These are phyloP conservation scores for Stylonectria norvegica DNA, from an alignment of 2,329 filamentous ascomycete species.

Conservation along the genomic window DNA sequence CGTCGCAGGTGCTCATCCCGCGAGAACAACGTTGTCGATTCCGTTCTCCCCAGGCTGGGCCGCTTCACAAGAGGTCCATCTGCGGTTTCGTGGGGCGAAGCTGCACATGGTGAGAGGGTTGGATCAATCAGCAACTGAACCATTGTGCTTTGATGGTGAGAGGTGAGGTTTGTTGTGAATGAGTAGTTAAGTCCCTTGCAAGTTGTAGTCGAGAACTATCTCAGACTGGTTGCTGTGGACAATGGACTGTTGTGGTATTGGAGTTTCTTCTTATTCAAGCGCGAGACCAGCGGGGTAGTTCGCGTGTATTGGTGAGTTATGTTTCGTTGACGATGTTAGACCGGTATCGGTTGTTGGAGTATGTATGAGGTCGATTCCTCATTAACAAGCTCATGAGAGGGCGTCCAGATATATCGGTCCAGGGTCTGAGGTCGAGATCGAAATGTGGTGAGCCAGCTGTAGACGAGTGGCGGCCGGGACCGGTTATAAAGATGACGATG, in stretches of 20 bases:
- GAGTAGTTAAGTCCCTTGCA: slow-evolving; percentile 4
- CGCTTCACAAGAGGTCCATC: slow-evolving; percentile 21
- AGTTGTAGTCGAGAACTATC: not conserved
- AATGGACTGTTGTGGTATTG: not conserved
- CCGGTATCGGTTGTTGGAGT: slow-evolving; percentile 14
- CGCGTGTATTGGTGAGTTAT: slow-evolving; percentile 8
- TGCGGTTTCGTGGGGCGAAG: slow-evolving; percentile 20
- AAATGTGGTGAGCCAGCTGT: not conserved
- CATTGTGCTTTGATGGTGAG: slow-evolving; percentile 22
- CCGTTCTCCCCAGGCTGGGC: slow-evolving; percentile 21
- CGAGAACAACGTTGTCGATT: slow-evolving; percentile 28
- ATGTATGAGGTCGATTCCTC: slow-evolving; percentile 18
- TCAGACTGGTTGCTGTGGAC: not conserved
- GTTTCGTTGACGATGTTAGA: slow-evolving; percentile 23
- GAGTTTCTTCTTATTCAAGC: slow-evolving; percentile 1
- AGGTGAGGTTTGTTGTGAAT: slow-evolving; percentile 3
- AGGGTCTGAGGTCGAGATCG: slow-evolving; percentile 8
- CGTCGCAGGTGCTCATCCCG: slow-evolving; percentile 42
- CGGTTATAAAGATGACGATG: slow-evolving; percentile 27
- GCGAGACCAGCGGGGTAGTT: slow-evolving; percentile 10
- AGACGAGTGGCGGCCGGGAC: slow-evolving; percentile 21
- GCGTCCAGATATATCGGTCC: slow-evolving; percentile 13
- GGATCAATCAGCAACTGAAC: slow-evolving; percentile 32
- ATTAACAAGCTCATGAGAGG: slow-evolving; percentile 29
- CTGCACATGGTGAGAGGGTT: slow-evolving; percentile 25